Percentiles rank a stretch among this genome's conserved stretches.
Evolutionary conservation across 2,329 filamentous ascomycete genomes (phyloP).

Genomic region (Fusarium albidum): DNA sequence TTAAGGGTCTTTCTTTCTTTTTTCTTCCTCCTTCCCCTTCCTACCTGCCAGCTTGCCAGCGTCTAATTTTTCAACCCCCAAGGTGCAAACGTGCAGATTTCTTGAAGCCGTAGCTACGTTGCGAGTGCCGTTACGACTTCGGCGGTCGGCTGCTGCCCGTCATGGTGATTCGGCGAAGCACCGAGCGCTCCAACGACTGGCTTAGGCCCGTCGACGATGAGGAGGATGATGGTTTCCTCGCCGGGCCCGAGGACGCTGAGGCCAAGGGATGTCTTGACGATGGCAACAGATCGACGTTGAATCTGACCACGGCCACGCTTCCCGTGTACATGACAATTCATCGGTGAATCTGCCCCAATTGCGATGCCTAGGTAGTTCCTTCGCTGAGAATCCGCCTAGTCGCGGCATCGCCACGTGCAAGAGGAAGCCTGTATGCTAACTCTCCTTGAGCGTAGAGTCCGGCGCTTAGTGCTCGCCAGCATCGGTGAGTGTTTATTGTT

Average conservation of each 20-base stretch:
- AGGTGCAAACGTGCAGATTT: neutral
- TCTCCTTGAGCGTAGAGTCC: constrained; percentile 39
- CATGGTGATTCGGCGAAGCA: constrained; percentile 33
- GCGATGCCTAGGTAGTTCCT: neutral
- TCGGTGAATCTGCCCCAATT: constrained; percentile 32
- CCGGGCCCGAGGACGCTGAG: constrained; percentile 35
- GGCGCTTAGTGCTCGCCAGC: constrained; percentile 40
- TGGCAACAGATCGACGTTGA: constrained; percentile 34
- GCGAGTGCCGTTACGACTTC: no score
- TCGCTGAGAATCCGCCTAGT: neutral
- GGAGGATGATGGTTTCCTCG: constrained; percentile 38
- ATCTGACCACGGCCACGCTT: constrained; percentile 32
- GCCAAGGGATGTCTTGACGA: constrained; percentile 39
- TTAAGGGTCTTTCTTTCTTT: no score
- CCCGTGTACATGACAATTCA: constrained; percentile 43
- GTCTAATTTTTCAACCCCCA: no score
- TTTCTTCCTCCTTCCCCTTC: no score
- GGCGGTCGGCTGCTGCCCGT: no score
- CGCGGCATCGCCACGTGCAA: neutral
- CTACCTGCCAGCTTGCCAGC: no score
- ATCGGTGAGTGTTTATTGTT: constrained; percentile 32
- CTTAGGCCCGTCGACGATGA: constrained; percentile 37
- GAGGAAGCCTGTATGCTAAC: constrained; percentile 32
- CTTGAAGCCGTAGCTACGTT: neutral
- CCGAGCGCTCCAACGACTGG: constrained; percentile 35